A percentile compares a stretch with the other conserved stretches of the same genome.
phyloP scores from a whole-genome alignment of 495 filamentous ascomycete species.

The Penicillium steckii region DNA sequence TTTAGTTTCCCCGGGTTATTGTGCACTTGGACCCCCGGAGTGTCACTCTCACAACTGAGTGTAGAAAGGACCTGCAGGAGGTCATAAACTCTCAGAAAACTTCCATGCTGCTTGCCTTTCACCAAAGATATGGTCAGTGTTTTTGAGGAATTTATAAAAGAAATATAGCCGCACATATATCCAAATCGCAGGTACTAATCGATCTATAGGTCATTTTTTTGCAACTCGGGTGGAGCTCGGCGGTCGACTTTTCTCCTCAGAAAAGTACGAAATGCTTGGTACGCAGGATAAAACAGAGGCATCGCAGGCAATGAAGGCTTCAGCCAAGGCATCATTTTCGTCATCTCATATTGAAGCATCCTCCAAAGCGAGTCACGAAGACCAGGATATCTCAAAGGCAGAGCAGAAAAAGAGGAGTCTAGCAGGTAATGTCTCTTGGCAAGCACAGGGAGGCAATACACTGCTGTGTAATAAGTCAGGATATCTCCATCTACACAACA shows the following conservation, averaged over 20 bases:
- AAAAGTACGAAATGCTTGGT: neutral
- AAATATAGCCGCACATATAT: too few relatives aligned
- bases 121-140: neutral
- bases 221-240: slow-evolving; percentile 2
- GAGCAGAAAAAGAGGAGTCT: neutral
- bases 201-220: slow-evolving; percentile 2
- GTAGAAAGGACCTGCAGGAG: neutral
- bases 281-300: neutral
- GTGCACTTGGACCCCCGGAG: neutral
- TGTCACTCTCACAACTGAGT: neutral
- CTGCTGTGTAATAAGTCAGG: slow-evolving; percentile 3
- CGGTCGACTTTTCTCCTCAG: neutral
- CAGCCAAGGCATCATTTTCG: slow-evolving; percentile 1
- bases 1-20: neutral
- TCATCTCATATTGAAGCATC: neutral
- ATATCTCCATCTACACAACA: neutral
- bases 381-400: neutral
- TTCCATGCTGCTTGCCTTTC: neutral
- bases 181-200: too few relatives aligned
- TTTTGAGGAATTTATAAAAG: too few relatives aligned
- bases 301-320: slow-evolving; percentile 1
- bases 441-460: slow-evolving; percentile 4
- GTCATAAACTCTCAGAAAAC: neutral
- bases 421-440: neutral
- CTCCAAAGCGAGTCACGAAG: neutral